Conservation (phyloP, 108 stramenopile genomes). For the Skeletonema marinoi region DNA sequence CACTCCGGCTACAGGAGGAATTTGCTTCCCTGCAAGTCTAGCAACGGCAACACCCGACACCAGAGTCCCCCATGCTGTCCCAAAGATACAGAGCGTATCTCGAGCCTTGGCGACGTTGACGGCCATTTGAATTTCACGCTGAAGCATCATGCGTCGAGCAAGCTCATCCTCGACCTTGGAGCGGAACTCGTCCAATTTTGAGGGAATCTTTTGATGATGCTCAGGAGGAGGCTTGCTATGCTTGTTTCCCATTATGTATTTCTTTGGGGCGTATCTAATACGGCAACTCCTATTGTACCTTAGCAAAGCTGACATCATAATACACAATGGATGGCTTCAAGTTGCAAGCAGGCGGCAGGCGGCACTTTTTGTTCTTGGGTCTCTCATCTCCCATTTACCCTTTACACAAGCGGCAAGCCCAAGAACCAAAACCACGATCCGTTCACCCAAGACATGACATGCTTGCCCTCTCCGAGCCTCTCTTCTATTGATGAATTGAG, state of each 20-base stretch:
- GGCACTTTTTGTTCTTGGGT: too few relatives aligned
- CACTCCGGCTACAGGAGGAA: conserved; percentile 44
- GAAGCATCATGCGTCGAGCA: conserved; percentile 50
- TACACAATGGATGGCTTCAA: too few relatives aligned
- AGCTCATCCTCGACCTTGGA: conserved; percentile 52
- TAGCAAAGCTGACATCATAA: too few relatives aligned
- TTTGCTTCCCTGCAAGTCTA: conserved; percentile 25
- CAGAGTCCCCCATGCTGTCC: conserved; percentile 44
- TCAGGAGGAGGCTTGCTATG: background rate
- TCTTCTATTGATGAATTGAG: too few relatives aligned
- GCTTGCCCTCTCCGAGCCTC: too few relatives aligned
- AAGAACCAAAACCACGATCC: too few relatives aligned
- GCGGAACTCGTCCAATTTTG: conserved; percentile 1
- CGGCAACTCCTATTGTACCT: too few relatives aligned
- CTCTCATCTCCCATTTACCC: too few relatives aligned
- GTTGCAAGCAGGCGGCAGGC: too few relatives aligned
- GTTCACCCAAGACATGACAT: too few relatives aligned
- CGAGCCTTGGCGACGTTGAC: conserved; percentile 65
- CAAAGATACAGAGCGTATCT: conserved; percentile 55
- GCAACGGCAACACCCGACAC: conserved; percentile 35
- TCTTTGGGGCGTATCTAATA: background rate
- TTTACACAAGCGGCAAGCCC: too few relatives aligned
- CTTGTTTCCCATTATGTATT: background rate
- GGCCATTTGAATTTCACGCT: conserved; percentile 66
- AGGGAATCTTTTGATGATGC: background rate